phyloP scores from a whole-genome alignment of 306 rosid genomes.

The Fragaria nilgerrensis region DNA sequence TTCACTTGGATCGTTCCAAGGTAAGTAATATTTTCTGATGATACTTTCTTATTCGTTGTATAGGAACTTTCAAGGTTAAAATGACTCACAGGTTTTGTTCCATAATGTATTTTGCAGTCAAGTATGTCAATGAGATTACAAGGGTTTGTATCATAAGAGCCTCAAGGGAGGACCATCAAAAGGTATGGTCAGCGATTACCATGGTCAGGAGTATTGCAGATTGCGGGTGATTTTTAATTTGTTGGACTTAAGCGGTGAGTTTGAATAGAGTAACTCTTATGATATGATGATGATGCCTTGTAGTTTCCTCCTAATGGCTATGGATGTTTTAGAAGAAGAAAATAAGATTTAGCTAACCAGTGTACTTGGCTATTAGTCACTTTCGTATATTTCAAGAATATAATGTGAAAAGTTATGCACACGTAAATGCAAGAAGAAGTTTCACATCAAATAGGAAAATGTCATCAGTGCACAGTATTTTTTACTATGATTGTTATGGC shows the following conservation, averaged over 20 bases:
- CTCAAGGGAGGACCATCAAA: conserved; percentile 70
- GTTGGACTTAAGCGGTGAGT: conserved; percentile 68
- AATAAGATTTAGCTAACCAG: neutral
- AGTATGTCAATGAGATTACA: conserved; percentile 76
- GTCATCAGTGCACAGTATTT: neutral
- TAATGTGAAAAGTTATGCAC: neutral
- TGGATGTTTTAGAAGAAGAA: neutral
- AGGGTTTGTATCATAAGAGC: conserved; percentile 68
- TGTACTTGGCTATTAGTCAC: neutral
- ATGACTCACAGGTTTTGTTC: neutral
- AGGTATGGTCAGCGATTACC: conserved; percentile 76
- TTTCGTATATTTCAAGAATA: neutral
- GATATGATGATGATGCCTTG: conserved; percentile 1
- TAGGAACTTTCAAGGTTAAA: neutral
- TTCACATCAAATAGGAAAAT: neutral
- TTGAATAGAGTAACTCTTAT: neutral
- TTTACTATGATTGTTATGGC: neutral
- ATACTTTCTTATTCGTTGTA: neutral
- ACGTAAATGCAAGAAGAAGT: neutral
- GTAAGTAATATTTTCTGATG: conserved; percentile 29
- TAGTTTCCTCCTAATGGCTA: neutral
- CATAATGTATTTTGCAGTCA: conserved; percentile 40
- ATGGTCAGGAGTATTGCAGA: conserved; percentile 64
- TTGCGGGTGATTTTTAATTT: conserved; percentile 55
- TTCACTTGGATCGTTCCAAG: conserved; percentile 65